phyloP scores from a whole-genome alignment of 2,329 filamentous ascomycete species.

The Geosmithia putterillii region DNA sequence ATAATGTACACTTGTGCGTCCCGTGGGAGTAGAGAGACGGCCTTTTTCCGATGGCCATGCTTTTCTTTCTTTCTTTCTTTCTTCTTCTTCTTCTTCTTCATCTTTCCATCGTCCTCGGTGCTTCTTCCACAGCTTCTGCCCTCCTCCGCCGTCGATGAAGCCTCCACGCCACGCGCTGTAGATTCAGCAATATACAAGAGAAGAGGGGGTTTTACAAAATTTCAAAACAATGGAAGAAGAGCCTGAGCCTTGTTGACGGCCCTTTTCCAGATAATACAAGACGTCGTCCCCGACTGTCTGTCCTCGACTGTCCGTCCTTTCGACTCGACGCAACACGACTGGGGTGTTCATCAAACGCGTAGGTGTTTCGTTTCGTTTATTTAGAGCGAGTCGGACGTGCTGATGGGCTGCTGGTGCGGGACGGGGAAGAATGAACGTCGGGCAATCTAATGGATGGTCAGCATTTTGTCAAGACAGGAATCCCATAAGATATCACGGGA shows the following conservation, averaged over 20 bases:
- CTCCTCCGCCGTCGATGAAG: background rate
- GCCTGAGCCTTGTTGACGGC: background rate
- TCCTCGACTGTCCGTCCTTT: too few relatives aligned
- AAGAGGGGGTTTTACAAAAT: background rate
- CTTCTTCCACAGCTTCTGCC: background rate
- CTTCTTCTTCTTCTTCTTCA: background rate
- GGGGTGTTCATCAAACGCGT: background rate
- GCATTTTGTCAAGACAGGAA: too few relatives aligned
- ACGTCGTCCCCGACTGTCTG: too few relatives aligned
- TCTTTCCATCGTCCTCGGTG: background rate
- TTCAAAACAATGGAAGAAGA: background rate
- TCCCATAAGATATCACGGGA: too few relatives aligned
- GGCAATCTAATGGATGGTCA: slow-evolving; percentile 19
- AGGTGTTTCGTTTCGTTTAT: background rate
- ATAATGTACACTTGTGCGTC: slow-evolving; percentile 1
- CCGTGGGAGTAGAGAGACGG: slow-evolving; percentile 3
- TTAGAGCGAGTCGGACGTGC: slow-evolving; percentile 4
- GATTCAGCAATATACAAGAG: background rate
- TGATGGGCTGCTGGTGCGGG: slow-evolving; percentile 13
- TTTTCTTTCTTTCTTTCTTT: background rate
- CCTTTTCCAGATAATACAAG: too few relatives aligned
- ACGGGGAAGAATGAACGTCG: slow-evolving; percentile 29
- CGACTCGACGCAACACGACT: background rate
- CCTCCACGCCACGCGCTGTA: background rate
- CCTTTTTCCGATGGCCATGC: background rate